phyloP scores from a whole-genome alignment of 179 eudicot species.

The Silene noctiflora region DNA sequence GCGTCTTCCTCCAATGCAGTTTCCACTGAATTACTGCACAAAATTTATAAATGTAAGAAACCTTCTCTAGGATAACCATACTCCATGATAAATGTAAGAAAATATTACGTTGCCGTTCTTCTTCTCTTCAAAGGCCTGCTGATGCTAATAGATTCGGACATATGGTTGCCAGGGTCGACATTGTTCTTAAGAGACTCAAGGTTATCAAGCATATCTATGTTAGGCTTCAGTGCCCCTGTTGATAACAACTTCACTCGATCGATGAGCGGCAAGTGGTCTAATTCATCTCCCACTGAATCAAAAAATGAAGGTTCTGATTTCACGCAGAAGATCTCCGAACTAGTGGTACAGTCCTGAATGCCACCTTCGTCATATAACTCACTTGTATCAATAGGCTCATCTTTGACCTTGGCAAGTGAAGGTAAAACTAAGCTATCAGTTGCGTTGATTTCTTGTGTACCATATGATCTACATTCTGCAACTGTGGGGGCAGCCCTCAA shows the following conservation, averaged over 20 bases:
- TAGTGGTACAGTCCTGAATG: conserved; percentile 19
- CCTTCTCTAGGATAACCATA: conserved; percentile 7
- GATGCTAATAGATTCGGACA: conserved; percentile 39
- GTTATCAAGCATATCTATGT: conserved; percentile 19
- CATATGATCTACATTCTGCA: conserved; percentile 21
- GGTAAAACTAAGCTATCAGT: conserved; percentile 27
- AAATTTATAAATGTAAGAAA: conserved; percentile 22
- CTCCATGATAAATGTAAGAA: not conserved
- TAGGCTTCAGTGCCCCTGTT: conserved; percentile 31
- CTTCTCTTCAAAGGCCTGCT: conserved; percentile 52
- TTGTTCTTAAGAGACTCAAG: conserved; percentile 24
- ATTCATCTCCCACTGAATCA: conserved; percentile 44
- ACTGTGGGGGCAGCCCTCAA: conserved; percentile 22
- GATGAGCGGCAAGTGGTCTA: conserved; percentile 67
- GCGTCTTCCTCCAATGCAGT: conserved; percentile 97
- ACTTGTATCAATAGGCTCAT: conserved; percentile 49
- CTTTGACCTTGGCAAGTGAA: conserved; percentile 46
- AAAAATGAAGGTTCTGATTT: conserved; percentile 45
- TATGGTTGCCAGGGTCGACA: conserved; percentile 31
- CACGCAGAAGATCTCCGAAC: conserved; percentile 26
- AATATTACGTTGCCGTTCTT: conserved; percentile 68
- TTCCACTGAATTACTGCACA: conserved; percentile 76
- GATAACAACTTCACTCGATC: conserved; percentile 61
- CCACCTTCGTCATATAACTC: conserved; percentile 21
- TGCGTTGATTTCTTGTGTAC: conserved; percentile 24